phyloP scores from a whole-genome alignment of 495 filamentous ascomycete genomes.

The Neurospora sp. region DNA sequence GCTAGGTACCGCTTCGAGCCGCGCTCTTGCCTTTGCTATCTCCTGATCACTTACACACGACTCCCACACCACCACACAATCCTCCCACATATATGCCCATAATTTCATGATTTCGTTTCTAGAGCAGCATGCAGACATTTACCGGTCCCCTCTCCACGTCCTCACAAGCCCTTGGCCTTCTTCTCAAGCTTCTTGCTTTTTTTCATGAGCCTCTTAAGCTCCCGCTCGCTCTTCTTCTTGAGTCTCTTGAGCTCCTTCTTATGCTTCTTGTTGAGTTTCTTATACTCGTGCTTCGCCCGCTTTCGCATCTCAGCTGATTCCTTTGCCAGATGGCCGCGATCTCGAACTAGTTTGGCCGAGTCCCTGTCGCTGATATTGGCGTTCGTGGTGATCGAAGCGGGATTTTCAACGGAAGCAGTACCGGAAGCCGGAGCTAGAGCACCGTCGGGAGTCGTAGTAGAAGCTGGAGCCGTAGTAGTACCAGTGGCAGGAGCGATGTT shows the following conservation, averaged over 20 bases:
- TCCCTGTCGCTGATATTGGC: background rate
- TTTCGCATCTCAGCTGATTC: background rate
- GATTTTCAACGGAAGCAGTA: background rate
- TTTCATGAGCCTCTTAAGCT: too few relatives aligned
- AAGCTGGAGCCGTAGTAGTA: background rate
- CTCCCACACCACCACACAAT: too few relatives aligned
- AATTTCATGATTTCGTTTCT: too few relatives aligned
- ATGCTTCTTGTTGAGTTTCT: background rate
- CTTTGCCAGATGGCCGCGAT: background rate
- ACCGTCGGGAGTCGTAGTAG: background rate
- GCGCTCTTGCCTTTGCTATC: too few relatives aligned
- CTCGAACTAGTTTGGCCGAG: background rate
- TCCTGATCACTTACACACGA: too few relatives aligned
- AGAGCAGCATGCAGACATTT: too few relatives aligned
- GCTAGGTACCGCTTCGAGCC: too few relatives aligned
- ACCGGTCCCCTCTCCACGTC: too few relatives aligned
- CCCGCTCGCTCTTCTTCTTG: too few relatives aligned
- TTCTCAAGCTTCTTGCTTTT: too few relatives aligned
- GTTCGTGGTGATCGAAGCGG: background rate
- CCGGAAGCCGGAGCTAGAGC: background rate
- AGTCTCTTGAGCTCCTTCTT: background rate
- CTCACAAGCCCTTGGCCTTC: too few relatives aligned
- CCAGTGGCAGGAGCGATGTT: background rate
- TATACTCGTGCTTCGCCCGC: background rate
- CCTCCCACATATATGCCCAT: too few relatives aligned